Evolutionary conservation across 1,284 basidiomycete genomes (phyloP).

Genomic region (Trichosporon sp.): DNA sequence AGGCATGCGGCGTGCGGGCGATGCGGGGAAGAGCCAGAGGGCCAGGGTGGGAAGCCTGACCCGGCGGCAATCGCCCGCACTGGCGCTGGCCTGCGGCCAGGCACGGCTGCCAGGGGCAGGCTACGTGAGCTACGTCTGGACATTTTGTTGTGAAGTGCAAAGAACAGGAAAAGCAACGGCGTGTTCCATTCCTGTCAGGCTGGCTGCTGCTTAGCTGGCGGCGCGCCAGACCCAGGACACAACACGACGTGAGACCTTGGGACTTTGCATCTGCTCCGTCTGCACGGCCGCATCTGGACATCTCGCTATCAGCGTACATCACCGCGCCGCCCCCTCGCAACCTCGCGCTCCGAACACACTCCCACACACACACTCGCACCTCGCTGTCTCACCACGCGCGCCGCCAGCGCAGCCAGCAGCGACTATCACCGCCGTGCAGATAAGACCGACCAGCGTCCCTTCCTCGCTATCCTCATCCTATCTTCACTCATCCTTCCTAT

Average conservation of each 20-base stretch:
- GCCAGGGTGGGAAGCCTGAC: background rate
- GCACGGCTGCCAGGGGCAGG: background rate
- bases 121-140: background rate
- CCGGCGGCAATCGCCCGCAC: background rate
- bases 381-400: background rate
- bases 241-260: background rate
- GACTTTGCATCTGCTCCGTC: background rate
- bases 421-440: background rate
- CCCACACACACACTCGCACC: background rate
- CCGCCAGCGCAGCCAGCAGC: background rate
- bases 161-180: background rate
- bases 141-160: background rate
- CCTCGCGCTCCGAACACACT: background rate
- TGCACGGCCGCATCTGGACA: background rate
- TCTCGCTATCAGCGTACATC: background rate
- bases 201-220: too few relatives aligned
- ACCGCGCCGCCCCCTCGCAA: background rate
- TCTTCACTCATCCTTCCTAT: background rate
- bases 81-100: background rate
- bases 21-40: background rate
- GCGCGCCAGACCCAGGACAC: too few relatives aligned
- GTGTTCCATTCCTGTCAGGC: background rate
- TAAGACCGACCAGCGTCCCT: background rate
- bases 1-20: background rate
- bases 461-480: background rate